These are phyloP conservation scores for Dendrobium catenatum DNA, from an alignment of 106 monocot species.

Conservation along the genomic window DNA sequence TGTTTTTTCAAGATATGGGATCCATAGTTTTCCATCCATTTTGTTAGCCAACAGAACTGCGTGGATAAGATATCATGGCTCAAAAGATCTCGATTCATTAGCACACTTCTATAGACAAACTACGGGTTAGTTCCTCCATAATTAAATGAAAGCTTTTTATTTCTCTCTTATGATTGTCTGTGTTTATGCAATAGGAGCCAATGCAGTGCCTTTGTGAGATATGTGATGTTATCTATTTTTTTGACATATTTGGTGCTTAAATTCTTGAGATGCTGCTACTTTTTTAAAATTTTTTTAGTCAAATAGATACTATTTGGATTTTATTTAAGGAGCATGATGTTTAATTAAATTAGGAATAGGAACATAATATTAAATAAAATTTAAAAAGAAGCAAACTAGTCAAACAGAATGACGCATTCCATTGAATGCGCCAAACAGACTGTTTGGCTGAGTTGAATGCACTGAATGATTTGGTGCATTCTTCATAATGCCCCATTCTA, in stretches of 20 bases:
- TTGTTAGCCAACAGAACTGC: conserved; percentile 41
- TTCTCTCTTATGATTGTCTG: neutral
- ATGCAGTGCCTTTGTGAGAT: neutral
- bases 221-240: no score
- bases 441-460: no score
- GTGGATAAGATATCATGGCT: conserved; percentile 39
- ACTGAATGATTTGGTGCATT: no score
- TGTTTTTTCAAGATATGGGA: conserved; percentile 71
- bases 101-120: conserved; percentile 56
- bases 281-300: no score
- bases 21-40: conserved; percentile 77
- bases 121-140: conserved; percentile 38
- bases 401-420: no score
- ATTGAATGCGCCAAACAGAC: no score
- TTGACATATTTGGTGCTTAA: neutral
- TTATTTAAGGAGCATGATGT: no score
- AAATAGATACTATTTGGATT: no score
- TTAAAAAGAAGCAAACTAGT: no score
- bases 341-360: no score
- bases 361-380: no score
- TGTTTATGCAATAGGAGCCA: neutral
- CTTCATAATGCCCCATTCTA: no score
- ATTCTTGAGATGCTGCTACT: neutral
- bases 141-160: neutral
- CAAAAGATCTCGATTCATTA: conserved; percentile 62